Evolutionary conservation across 2,329 filamentous ascomycete species (phyloP).

Genomic region (Paecilomyces dactylethromorphus): DNA sequence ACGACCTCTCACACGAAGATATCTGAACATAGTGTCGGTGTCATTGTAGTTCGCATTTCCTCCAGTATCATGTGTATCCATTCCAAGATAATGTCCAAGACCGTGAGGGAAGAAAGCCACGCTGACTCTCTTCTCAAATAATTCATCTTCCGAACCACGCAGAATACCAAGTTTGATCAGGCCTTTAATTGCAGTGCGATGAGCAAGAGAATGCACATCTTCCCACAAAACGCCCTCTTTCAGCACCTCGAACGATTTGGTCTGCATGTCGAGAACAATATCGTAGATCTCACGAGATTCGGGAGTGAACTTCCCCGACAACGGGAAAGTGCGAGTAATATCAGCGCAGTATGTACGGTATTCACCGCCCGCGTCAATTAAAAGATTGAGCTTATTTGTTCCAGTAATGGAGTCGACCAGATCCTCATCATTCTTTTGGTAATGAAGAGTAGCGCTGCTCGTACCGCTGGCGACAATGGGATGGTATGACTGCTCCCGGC

Average conservation of each 20-base stretch:
- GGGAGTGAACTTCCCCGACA: slow-evolving; percentile 61
- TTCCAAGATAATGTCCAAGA: slow-evolving; percentile 81
- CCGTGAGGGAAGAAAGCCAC: slow-evolving; percentile 90
- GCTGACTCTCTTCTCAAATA: slow-evolving; percentile 72
- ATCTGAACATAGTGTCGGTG: slow-evolving; percentile 76
- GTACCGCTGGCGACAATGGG: slow-evolving; percentile 79
- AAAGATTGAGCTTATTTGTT: slow-evolving; percentile 58
- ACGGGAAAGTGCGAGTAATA: slow-evolving; percentile 79
- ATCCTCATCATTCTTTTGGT: slow-evolving; percentile 69
- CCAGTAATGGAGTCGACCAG: slow-evolving; percentile 47
- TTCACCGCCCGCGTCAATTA: slow-evolving; percentile 84
- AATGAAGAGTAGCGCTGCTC: slow-evolving; percentile 85
- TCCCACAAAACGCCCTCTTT: slow-evolving; percentile 64
- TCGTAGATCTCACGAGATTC: slow-evolving; percentile 69
- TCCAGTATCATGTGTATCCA: slow-evolving; percentile 87
- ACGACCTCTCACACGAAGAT: slow-evolving; percentile 69
- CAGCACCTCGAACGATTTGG: slow-evolving; percentile 62
- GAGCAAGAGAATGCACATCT: slow-evolving; percentile 66
- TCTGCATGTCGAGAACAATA: slow-evolving; percentile 76
- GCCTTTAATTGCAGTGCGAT: slow-evolving; percentile 64
- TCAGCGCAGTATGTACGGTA: slow-evolving; percentile 82
- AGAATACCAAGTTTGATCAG: slow-evolving; percentile 68
- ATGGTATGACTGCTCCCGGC: slow-evolving; percentile 74
- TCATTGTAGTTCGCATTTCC: slow-evolving; percentile 74
- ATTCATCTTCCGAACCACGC: slow-evolving; percentile 59